A percentile compares a stretch with the other conserved stretches of the same genome.
Conservation (phyloP, 225 moss, liverwort and hornwort species). For the Antitrichia curtipendula region DNA sequence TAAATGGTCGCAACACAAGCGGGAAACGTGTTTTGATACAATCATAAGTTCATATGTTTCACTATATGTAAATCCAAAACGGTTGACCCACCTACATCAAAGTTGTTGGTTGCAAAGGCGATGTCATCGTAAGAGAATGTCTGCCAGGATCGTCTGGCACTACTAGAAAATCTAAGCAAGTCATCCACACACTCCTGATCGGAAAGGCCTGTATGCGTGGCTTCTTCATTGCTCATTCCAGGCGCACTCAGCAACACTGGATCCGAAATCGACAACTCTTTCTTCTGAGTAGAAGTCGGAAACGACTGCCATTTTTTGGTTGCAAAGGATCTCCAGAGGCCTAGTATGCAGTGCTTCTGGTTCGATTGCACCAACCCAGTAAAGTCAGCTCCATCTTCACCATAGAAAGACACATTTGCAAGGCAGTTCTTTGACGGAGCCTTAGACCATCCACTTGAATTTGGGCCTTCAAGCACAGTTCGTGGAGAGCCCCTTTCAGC, state of each 20-base stretch:
- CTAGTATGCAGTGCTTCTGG: constrained; percentile 53
- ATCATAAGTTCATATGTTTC: background rate
- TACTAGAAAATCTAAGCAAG: constrained; percentile 39
- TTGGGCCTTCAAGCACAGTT: constrained; percentile 79
- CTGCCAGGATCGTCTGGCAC: constrained; percentile 66
- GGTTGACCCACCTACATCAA: constrained; percentile 39
- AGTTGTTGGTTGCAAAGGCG: constrained; percentile 59
- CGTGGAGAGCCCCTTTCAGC: constrained; percentile 44
- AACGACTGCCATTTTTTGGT: constrained; percentile 76
- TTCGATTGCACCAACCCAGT: constrained; percentile 7
- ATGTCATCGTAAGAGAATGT: constrained; percentile 70
- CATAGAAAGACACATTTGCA: background rate
- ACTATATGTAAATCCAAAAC: background rate
- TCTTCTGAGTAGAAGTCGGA: constrained; percentile 60
- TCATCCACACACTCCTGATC: constrained; percentile 43
- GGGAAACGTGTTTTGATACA: background rate
- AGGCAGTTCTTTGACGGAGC: constrained; percentile 51
- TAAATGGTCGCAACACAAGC: background rate
- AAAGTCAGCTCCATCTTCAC: constrained; percentile 39
- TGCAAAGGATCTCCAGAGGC: constrained; percentile 79
- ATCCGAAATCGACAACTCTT: constrained; percentile 57
- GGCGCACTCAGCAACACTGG: constrained; percentile 47
- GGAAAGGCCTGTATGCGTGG: background rate
- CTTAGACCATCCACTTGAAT: constrained; percentile 63
- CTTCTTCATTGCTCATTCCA: background rate